phyloP scores from a whole-genome alignment of 768 basidiomycete species.

The Leccinum imitatum region DNA sequence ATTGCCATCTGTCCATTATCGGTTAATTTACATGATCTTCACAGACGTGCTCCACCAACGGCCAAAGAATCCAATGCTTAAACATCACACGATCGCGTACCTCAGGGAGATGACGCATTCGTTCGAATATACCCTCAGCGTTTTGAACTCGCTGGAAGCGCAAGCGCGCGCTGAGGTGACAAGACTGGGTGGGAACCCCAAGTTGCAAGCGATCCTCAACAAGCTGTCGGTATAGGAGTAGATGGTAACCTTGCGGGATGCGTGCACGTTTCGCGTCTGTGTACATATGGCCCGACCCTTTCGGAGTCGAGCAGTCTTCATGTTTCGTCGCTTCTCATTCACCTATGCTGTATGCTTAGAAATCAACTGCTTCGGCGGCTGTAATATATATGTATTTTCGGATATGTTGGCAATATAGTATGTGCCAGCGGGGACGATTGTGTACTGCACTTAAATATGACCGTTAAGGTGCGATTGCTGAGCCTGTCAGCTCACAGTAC shows the following conservation, averaged over 20 bases:
- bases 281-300: not conserved
- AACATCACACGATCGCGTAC: slow-evolving; percentile 77
- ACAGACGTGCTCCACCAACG: slow-evolving; percentile 91
- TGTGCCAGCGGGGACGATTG: not conserved
- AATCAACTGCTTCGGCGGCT: not conserved
- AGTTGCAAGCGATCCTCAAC: slow-evolving; percentile 58
- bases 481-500: not conserved
- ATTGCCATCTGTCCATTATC: slow-evolving; percentile 11
- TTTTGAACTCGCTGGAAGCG: slow-evolving; percentile 62
- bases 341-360: not conserved
- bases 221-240: slow-evolving; percentile 36
- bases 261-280: not conserved
- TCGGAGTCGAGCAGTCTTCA: not conserved
- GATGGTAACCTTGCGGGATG: not conserved
- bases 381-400: not conserved
- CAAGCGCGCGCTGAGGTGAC: slow-evolving; percentile 70
- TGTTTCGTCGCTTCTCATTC: not conserved
- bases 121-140: slow-evolving; percentile 81
- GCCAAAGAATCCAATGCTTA: slow-evolving; percentile 77
- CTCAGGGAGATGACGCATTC: slow-evolving; percentile 75
- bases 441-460: not conserved
- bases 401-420: not conserved
- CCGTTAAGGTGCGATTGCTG: not conserved
- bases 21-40: not conserved
- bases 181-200: slow-evolving; percentile 73